Evolutionary conservation across 331 rosid genomes (phyloP), one percentile per base, ranked within the genome.

Genomic region (Acacia pycnantha): DNA sequence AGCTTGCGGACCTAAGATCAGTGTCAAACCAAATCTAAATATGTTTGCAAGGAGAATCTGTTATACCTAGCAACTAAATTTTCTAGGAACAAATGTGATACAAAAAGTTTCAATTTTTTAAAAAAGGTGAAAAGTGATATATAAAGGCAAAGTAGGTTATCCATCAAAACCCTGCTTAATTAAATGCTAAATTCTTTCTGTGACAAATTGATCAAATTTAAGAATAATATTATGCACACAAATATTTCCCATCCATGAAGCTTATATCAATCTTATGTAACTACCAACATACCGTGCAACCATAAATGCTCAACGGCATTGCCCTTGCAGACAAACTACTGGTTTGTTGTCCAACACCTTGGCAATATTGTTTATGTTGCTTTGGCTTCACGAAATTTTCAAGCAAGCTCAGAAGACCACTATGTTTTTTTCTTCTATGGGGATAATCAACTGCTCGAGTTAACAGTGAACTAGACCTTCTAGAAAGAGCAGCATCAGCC

Each of bases 371-470:
- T 82, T 61, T 85, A 31, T 58, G 87, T 62, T 56, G 85, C 77
- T 79, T 87, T 37, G 71, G 85, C 76, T 77, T 76, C 82, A 64
- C 51, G 82, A 85, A 77, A 21, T 81, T 83, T 79, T 93, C 92
- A 21, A 97, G 97, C 96, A 97, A 92, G 84, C 96, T 89, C 96
- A 93, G 86, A 68, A 95, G 92, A 77, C 84, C 89, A 58, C 89
- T 71, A 76, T 85, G 93, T 79, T 93, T 89, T 81, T 78, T 84
- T 18, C 82, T 37, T 83, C 86, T 87, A 41, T 68, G 90, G 33
- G 94, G 78, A 50, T 77, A 92, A 86, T 92, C 98, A 70, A 31
- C 77, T 9, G 83, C 70, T 53, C 56, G 90, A 1, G 82, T 14
- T 77, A 82, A 44, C 76, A 77, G 76, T 48, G 97, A 87, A 8